phyloP scores from a whole-genome alignment of 805 yeast species.

The Cyberlindnera suaveolens region DNA sequence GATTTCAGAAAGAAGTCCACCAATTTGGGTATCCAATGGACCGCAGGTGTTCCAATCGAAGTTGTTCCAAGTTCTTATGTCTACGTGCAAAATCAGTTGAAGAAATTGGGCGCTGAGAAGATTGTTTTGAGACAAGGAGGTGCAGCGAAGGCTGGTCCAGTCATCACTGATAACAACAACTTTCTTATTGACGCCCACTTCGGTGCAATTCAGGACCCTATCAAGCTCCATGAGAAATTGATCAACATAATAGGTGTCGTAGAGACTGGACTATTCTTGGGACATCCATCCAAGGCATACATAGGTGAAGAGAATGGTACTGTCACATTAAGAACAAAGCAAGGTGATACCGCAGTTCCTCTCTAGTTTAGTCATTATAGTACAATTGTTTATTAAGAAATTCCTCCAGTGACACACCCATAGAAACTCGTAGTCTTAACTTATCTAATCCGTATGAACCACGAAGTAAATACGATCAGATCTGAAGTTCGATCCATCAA shows the following conservation, averaged over 20 bases:
- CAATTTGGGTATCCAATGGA: constrained; percentile 75
- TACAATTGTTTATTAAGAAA: neutral
- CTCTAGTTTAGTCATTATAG: neutral
- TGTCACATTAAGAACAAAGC: constrained; percentile 30
- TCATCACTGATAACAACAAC: constrained; percentile 92
- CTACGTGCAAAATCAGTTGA: constrained; percentile 62
- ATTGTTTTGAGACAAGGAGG: constrained; percentile 79
- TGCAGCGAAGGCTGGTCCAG: constrained; percentile 92
- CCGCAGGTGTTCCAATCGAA: constrained; percentile 90
- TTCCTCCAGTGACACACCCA: neutral
- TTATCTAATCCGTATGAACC: no score
- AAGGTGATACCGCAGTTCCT: constrained; percentile 15
- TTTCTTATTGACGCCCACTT: constrained; percentile 91
- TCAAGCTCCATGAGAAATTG: constrained; percentile 53
- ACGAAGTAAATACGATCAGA: no score
- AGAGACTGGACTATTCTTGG: constrained; percentile 86
- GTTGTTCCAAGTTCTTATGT: constrained; percentile 86
- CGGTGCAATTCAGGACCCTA: constrained; percentile 57
- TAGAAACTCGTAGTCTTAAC: neutral
- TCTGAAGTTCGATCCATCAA: neutral
- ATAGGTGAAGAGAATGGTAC: constrained; percentile 83
- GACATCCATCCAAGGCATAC: constrained; percentile 68
- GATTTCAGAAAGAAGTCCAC: constrained; percentile 82
- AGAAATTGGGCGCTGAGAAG: constrained; percentile 53
- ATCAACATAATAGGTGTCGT: constrained; percentile 87